phyloP scores from a whole-genome alignment of 2,329 filamentous ascomycete species.

The Aphanocladium album region DNA sequence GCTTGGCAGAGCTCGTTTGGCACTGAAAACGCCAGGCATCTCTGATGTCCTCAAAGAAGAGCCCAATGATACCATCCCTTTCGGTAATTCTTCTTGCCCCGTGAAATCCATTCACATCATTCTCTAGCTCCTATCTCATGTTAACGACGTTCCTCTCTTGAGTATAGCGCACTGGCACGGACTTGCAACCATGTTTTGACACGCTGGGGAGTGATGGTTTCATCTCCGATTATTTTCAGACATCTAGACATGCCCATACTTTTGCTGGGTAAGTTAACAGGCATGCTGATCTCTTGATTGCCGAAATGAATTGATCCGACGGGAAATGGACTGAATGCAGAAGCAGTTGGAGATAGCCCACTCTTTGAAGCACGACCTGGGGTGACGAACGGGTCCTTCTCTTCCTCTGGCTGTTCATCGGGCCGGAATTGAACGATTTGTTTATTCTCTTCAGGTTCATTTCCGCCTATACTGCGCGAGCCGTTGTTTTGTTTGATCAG shows the following conservation, averaged over 20 bases:
- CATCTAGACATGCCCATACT: conserved; percentile 42
- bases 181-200: conserved; percentile 43
- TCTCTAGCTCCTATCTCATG: conserved; percentile 33
- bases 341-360: conserved; percentile 60
- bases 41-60: conserved; percentile 56
- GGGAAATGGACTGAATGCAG: conserved; percentile 50
- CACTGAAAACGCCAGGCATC: conserved; percentile 50
- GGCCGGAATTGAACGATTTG: background rate
- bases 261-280: conserved; percentile 38
- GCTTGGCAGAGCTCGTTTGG: conserved; percentile 37
- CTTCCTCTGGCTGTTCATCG: conserved; percentile 23
- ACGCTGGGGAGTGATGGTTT: conserved; percentile 29
- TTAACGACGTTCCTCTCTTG: background rate
- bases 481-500: background rate
- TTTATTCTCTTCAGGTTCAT: background rate
- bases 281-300: conserved; percentile 19
- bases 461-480: background rate
- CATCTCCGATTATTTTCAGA: conserved; percentile 35
- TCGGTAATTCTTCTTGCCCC: conserved; percentile 34
- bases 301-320: conserved; percentile 16
- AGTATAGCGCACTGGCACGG: conserved; percentile 19
- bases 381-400: conserved; percentile 53
- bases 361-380: conserved; percentile 25
- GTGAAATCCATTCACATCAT: conserved; percentile 28
- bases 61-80: conserved; percentile 40